Conservation (phyloP, 805 yeast species). For the Lachancea fermentati region DNA sequence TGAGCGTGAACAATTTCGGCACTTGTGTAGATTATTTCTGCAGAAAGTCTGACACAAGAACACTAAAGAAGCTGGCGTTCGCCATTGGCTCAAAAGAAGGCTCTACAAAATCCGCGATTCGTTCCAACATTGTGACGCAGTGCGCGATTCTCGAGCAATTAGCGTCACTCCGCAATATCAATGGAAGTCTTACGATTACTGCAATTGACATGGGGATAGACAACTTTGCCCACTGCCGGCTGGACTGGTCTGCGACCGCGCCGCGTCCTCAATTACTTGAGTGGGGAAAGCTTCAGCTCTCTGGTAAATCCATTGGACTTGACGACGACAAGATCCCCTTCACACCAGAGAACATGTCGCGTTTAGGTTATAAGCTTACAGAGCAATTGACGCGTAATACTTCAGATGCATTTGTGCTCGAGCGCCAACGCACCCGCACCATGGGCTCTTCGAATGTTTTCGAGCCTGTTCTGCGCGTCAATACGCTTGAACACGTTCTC, state of each 20-base stretch:
- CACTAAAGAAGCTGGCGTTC: constrained; percentile 18
- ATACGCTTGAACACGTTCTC: constrained; percentile 42
- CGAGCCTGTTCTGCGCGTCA: constrained; percentile 47
- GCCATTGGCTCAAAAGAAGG: constrained; percentile 21
- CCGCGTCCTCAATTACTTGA: constrained; percentile 25
- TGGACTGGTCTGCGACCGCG: constrained; percentile 22
- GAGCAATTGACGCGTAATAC: constrained; percentile 20
- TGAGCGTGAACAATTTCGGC: no score
- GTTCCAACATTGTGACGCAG: constrained; percentile 15
- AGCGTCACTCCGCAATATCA: no score
- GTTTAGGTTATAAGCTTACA: constrained; percentile 22
- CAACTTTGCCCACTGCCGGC: constrained; percentile 31
- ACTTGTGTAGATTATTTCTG: constrained; percentile 15
- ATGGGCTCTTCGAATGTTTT: constrained; percentile 41
- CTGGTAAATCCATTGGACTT: constrained; percentile 9
- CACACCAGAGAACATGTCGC: constrained; percentile 6
- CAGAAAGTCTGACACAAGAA: constrained; percentile 12
- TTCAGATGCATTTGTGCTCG: constrained; percentile 45
- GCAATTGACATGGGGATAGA: constrained; percentile 37
- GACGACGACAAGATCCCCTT: constrained; percentile 3
- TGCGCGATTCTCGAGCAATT: constrained; percentile 10
- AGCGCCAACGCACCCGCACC: constrained; percentile 51
- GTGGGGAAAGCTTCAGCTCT: constrained; percentile 34
- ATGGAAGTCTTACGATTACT: constrained; percentile 22
- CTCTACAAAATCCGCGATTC: constrained; percentile 14